Conservation (phyloP, 1,139 yeast genomes). For the Geotrichum phurueaensis region DNA sequence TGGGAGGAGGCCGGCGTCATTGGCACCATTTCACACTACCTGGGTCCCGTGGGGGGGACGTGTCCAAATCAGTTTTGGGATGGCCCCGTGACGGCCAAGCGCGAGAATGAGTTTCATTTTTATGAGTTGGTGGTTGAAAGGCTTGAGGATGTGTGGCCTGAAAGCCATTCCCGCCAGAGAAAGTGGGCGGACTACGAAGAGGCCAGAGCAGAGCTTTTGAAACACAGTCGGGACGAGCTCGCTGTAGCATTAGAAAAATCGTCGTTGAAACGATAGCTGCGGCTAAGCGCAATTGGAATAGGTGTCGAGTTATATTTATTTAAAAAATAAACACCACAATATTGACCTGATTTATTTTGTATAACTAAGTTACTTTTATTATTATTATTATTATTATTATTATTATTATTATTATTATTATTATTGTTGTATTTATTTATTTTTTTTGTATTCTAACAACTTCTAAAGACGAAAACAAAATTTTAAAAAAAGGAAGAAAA, state of each 20-base stretch:
- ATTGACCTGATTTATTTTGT: neutral
- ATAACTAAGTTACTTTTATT: no score
- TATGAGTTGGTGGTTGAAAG: slow-evolving; percentile 61
- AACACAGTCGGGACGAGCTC: slow-evolving; percentile 22
- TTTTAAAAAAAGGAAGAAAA: neutral
- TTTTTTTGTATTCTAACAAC: neutral
- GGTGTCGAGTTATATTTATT: no score
- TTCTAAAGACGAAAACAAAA: neutral
- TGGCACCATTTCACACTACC: slow-evolving; percentile 49
- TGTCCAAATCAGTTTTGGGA: slow-evolving; percentile 61
- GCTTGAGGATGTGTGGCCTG: slow-evolving; percentile 70
- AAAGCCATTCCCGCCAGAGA: slow-evolving; percentile 51
- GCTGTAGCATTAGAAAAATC: slow-evolving; percentile 23
- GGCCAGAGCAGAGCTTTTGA: slow-evolving; percentile 39
- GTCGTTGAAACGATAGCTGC: neutral
- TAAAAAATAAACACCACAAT: neutral
- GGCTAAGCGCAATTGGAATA: neutral
- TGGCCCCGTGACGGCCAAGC: slow-evolving; percentile 37
- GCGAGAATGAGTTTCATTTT: slow-evolving; percentile 77
- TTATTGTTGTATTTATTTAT: neutral
- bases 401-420: no score
- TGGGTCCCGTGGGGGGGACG: slow-evolving; percentile 63
- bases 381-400: no score
- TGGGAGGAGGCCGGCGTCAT: slow-evolving; percentile 97
- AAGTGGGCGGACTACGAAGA: slow-evolving; percentile 72